Conservation (phyloP, 768 basidiomycete genomes). For the Tricholoma bakamatsutake region DNA sequence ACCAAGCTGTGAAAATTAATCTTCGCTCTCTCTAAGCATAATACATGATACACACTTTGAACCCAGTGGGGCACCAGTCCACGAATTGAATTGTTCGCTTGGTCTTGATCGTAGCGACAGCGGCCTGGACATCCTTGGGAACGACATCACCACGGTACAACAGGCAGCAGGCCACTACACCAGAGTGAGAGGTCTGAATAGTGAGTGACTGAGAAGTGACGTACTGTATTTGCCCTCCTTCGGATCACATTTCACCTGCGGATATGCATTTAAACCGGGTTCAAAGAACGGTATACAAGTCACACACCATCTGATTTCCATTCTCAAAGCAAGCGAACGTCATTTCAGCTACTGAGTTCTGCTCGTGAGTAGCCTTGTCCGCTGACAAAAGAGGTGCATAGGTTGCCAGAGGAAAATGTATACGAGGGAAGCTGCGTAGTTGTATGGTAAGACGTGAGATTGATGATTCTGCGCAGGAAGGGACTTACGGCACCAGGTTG, state of each 20-base stretch:
- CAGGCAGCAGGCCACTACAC: slow-evolving; percentile 81
- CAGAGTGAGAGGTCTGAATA: slow-evolving; percentile 11
- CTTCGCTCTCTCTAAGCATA: background rate
- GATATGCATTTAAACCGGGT: background rate
- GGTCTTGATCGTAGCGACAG: slow-evolving; percentile 92
- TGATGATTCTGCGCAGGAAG: slow-evolving; percentile 3
- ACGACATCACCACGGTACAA: slow-evolving; percentile 96
- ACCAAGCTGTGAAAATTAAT: slow-evolving; percentile 57
- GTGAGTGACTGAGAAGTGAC: slow-evolving; percentile 21
- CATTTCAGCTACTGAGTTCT: slow-evolving; percentile 97
- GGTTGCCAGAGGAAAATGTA: slow-evolving; percentile 97
- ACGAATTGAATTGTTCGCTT: slow-evolving; percentile 98
- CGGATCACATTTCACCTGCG: slow-evolving; percentile 74
- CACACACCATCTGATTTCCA: slow-evolving; percentile 85
- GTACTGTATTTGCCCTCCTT: slow-evolving; percentile 97
- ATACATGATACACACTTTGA: slow-evolving; percentile 54
- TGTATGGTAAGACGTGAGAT: slow-evolving; percentile 8
- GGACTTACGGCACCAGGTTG: slow-evolving; percentile 88
- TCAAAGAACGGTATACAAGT: background rate
- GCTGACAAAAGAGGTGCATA: slow-evolving; percentile 94
- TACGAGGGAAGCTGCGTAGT: slow-evolving; percentile 79
- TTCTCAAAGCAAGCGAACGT: slow-evolving; percentile 97
- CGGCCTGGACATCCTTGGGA: slow-evolving; percentile 91
- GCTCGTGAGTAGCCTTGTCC: slow-evolving; percentile 93
- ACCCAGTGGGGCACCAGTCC: slow-evolving; percentile 97